Conservation (phyloP, 139 green algal species). For the Chlorella sp. region DNA sequence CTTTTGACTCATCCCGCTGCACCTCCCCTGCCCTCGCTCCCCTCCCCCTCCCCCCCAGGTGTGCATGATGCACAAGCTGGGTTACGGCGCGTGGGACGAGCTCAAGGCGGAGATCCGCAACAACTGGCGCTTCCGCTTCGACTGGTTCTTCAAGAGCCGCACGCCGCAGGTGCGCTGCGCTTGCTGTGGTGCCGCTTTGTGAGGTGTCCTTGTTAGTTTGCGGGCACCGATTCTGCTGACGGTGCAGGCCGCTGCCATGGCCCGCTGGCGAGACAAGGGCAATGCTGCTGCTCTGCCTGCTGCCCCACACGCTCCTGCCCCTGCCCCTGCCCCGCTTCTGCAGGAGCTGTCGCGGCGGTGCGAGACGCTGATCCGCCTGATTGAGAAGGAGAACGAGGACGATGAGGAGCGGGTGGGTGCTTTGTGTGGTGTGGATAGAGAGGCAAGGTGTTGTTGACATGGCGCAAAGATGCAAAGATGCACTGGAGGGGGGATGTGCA, state of each 20-base stretch:
- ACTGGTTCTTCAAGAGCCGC: slow-evolving; percentile 99
- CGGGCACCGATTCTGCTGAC: too few species aligned
- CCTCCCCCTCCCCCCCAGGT: slow-evolving; percentile 43
- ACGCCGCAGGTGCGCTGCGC: slow-evolving; percentile 76
- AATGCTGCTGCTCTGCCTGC: background rate
- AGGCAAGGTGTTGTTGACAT: too few species aligned
- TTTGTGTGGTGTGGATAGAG: too few species aligned
- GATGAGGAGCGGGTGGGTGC: slow-evolving; percentile 42
- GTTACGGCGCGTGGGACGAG: slow-evolving; percentile 98
- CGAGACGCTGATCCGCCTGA: slow-evolving; percentile 97
- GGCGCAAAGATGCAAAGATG: too few species aligned
- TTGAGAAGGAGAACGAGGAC: slow-evolving; percentile 95
- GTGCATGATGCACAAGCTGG: slow-evolving; percentile 96
- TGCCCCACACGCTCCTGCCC: background rate
- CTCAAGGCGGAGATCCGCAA: slow-evolving; percentile 96
- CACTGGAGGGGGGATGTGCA: too few species aligned
- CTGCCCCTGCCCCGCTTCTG: background rate
- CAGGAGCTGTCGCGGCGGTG: slow-evolving; percentile 83
- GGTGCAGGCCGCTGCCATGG: too few species aligned
- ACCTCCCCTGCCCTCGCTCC: too few species aligned
- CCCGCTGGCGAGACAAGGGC: too few species aligned
- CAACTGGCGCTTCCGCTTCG: slow-evolving; percentile 97
- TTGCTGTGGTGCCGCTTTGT: too few species aligned
- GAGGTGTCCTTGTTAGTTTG: too few species aligned
- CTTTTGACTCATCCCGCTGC: too few species aligned